Evolutionary conservation across 2,329 filamentous ascomycete genomes (phyloP).

Genomic region (Exserohilum turcica): DNA sequence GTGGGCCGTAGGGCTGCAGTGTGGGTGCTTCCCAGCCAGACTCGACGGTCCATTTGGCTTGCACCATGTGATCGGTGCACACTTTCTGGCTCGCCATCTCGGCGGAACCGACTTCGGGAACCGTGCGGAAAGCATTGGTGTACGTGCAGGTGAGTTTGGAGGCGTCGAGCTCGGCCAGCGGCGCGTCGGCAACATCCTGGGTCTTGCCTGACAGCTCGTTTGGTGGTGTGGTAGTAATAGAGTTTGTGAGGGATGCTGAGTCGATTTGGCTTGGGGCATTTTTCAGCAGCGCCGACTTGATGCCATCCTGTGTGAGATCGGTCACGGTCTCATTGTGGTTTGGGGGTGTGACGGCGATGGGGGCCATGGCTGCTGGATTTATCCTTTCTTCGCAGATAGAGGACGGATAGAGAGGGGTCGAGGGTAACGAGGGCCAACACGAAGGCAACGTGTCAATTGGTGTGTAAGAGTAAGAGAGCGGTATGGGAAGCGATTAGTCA

Average conservation of each 20-base stretch:
- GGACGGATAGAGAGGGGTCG: neutral
- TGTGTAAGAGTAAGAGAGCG: neutral
- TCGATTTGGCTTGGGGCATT: slow-evolving; percentile 39
- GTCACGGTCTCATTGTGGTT: slow-evolving; percentile 32
- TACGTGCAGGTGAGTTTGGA: slow-evolving; percentile 50
- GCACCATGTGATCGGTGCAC: slow-evolving; percentile 88
- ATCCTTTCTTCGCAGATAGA: neutral
- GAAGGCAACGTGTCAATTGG: neutral
- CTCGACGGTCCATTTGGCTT: slow-evolving; percentile 67
- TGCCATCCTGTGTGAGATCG: slow-evolving; percentile 41
- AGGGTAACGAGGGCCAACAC: neutral
- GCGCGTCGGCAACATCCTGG: slow-evolving; percentile 21
- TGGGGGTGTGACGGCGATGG: slow-evolving; percentile 41
- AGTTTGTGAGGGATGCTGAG: slow-evolving; percentile 30
- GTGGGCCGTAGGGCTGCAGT: slow-evolving; percentile 76
- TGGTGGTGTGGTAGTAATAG: slow-evolving; percentile 32
- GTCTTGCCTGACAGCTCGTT: slow-evolving; percentile 21
- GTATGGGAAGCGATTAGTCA: neutral
- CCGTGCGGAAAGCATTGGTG: slow-evolving; percentile 49
- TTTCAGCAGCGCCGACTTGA: slow-evolving; percentile 37
- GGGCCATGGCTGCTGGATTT: slow-evolving; percentile 30
- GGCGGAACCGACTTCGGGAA: slow-evolving; percentile 49
- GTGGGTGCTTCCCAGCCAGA: slow-evolving; percentile 75
- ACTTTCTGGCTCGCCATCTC: slow-evolving; percentile 50
- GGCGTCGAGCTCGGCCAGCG: slow-evolving; percentile 51